Conservation (phyloP, 2,329 filamentous ascomycete genomes). For the Pseudocercospora cruenta region DNA sequence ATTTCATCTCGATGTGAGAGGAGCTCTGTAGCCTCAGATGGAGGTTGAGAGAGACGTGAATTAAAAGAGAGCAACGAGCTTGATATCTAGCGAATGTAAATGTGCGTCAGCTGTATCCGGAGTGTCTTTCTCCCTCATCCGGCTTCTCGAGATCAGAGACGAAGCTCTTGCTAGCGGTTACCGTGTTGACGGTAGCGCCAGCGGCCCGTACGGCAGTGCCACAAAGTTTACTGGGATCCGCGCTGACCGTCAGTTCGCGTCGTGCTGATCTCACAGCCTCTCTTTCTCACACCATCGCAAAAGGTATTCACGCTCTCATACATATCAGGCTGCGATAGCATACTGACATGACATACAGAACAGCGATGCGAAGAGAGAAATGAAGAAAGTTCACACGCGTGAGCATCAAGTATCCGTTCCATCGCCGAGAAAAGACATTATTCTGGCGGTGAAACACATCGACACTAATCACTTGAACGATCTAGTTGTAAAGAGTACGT, state of each 20-base stretch:
- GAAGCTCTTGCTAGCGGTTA: not conserved
- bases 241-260: not conserved
- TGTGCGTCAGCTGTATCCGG: too few relatives aligned
- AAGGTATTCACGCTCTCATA: not conserved
- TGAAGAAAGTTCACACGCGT: not conserved
- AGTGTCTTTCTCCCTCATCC: not conserved
- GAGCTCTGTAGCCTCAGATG: not conserved
- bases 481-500: constrained; percentile 10
- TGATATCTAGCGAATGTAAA: not conserved
- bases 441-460: constrained; percentile 3
- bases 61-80: not conserved
- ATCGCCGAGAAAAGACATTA: not conserved
- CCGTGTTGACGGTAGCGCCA: not conserved
- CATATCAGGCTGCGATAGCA: not conserved
- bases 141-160: not conserved
- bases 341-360: not conserved
- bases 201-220: not conserved
- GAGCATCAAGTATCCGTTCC: not conserved
- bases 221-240: not conserved
- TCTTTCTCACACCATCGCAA: constrained; percentile 1
- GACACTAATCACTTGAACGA: not conserved
- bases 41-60: not conserved
- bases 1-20: not conserved
- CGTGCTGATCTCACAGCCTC: not conserved
- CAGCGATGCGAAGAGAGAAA: not conserved